Conservation (phyloP, 2,329 filamentous ascomycete genomes). For the Colletotrichum liaoningense region DNA sequence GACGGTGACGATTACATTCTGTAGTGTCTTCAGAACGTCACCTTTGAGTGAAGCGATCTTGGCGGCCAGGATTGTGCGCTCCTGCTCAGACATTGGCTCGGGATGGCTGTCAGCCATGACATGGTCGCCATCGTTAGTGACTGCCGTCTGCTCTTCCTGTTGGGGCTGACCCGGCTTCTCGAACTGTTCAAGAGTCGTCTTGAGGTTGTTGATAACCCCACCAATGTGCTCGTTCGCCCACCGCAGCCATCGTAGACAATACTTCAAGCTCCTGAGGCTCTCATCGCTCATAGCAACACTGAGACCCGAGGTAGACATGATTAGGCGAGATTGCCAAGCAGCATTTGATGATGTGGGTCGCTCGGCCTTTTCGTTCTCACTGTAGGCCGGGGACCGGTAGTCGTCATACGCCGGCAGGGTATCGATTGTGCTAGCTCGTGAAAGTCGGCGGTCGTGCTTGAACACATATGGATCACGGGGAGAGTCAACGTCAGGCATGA, state of each 20-base stretch:
- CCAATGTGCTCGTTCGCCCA: slow-evolving; percentile 87
- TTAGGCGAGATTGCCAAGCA: slow-evolving; percentile 83
- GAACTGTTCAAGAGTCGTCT: slow-evolving; percentile 82
- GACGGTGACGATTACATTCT: slow-evolving; percentile 84
- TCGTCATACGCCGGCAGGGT: slow-evolving; percentile 88
- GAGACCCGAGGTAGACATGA: slow-evolving; percentile 90
- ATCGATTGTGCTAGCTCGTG: slow-evolving; percentile 76
- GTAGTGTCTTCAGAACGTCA: slow-evolving; percentile 82
- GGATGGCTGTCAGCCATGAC: slow-evolving; percentile 39
- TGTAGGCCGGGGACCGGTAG: slow-evolving; percentile 78
- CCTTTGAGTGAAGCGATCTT: slow-evolving; percentile 75
- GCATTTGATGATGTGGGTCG: slow-evolving; percentile 40
- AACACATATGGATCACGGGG: slow-evolving; percentile 40
- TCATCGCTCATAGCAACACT: slow-evolving; percentile 93
- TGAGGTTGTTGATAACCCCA: slow-evolving; percentile 79
- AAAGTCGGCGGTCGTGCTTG: slow-evolving; percentile 63
- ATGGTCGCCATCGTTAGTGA: slow-evolving; percentile 36
- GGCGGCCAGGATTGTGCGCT: slow-evolving; percentile 63
- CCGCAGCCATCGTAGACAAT: slow-evolving; percentile 83
- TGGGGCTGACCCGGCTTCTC: slow-evolving; percentile 60
- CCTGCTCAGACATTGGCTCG: slow-evolving; percentile 44
- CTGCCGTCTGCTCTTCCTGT: neutral
- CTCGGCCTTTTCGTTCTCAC: slow-evolving; percentile 62
- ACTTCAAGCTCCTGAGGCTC: slow-evolving; percentile 84
- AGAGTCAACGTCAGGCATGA: slow-evolving; percentile 34